Conservation (phyloP, 805 yeast species). For the Teunomyces lycoperdinae region DNA sequence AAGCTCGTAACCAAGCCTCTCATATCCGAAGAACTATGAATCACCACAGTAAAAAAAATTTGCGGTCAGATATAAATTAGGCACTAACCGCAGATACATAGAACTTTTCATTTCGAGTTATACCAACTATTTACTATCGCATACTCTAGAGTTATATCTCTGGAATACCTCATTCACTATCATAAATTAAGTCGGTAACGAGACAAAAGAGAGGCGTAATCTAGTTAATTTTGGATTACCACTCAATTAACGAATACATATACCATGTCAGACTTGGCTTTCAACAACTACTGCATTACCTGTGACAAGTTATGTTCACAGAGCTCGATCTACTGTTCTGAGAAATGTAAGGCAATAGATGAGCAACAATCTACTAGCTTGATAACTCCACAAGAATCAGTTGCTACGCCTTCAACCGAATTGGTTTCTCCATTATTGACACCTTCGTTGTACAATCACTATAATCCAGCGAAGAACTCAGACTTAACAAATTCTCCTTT, state of each 20-base stretch:
- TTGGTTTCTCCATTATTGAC: constrained; percentile 39
- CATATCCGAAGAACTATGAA: constrained; percentile 3
- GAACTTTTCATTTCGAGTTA: neutral
- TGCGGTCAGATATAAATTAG: constrained; percentile 4
- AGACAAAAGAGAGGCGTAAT: neutral
- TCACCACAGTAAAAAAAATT: neutral
- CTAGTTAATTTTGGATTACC: neutral
- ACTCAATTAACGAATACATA: neutral
- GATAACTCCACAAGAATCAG: constrained; percentile 10
- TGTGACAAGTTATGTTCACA: constrained; percentile 30
- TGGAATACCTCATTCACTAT: neutral
- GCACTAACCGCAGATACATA: constrained; percentile 1
- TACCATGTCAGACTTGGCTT: constrained; percentile 31
- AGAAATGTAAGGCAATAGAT: constrained; percentile 32
- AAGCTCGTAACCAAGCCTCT: constrained; percentile 3
- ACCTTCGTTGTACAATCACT: constrained; percentile 30
- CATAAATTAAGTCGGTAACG: neutral
- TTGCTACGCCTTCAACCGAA: constrained; percentile 9
- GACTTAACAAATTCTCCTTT: constrained; percentile 22
- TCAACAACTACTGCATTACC: constrained; percentile 36
- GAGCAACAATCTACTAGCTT: constrained; percentile 22
- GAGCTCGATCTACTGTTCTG: constrained; percentile 23
- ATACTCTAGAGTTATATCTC: neutral
- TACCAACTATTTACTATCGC: neutral
- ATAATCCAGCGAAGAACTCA: constrained; percentile 8